phyloP scores from a whole-genome alignment of 2,329 filamentous ascomycete species.

The Bretziella fagacearum region DNA sequence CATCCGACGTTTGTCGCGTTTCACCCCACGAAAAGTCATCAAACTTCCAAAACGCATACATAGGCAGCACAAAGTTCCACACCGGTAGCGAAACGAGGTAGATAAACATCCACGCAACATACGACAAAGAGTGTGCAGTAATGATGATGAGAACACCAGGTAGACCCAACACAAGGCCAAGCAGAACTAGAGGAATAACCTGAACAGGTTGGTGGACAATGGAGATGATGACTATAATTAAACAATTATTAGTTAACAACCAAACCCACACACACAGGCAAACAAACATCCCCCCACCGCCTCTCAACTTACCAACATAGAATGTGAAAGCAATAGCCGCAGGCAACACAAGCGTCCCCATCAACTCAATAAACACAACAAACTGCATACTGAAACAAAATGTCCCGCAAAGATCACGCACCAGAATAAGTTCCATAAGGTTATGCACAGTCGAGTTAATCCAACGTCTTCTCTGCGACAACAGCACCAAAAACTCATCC shows the following conservation, averaged over 20 bases:
- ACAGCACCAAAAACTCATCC: conserved; percentile 74
- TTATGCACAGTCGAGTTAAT: conserved; percentile 99
- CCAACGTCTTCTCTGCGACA: conserved; percentile 93
- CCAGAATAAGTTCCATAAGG: conserved; percentile 89
- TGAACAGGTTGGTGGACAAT: conserved; percentile 64
- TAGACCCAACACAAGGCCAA: conserved; percentile 81
- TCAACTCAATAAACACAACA: conserved; percentile 83
- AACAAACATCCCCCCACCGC: conserved; percentile 7
- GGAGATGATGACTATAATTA: conserved; percentile 54
- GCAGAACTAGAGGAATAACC: conserved; percentile 74
- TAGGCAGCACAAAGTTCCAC: conserved; percentile 93
- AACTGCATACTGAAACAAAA: conserved; percentile 99
- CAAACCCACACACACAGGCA: too few relatives aligned
- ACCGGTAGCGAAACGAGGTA: conserved; percentile 85
- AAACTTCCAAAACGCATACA: conserved; percentile 98
- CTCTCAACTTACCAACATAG: conserved; percentile 58
- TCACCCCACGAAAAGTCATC: conserved; percentile 99
- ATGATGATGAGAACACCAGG: conserved; percentile 82
- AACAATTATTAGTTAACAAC: conserved; percentile 3
- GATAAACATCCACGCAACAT: conserved; percentile 92
- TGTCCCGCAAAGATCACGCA: conserved; percentile 89
- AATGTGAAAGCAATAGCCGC: conserved; percentile 95
- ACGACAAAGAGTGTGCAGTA: conserved; percentile 82
- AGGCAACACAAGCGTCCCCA: conserved; percentile 85
- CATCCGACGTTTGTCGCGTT: conserved; percentile 88